Conservation (phyloP, 208 protist species). For the Crithidia brevicula region DNA sequence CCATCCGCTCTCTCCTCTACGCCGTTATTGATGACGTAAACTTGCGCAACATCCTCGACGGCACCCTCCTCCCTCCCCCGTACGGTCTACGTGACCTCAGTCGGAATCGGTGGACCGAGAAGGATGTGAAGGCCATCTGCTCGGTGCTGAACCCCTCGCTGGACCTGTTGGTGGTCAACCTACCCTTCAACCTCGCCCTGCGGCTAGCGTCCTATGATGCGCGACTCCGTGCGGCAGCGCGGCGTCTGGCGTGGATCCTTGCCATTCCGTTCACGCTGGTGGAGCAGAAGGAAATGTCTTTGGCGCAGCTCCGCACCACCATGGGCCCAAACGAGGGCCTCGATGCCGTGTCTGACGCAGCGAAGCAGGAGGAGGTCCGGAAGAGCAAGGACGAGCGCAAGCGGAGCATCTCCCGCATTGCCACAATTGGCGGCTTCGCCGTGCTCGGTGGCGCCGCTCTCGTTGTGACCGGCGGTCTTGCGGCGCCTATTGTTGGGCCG, state of each 20-base stretch:
- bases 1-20: slow-evolving; percentile 69
- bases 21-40: slow-evolving; percentile 45
- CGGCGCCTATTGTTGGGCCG: slow-evolving; percentile 67
- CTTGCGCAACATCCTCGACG: slow-evolving; percentile 67
- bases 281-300: slow-evolving; percentile 50
- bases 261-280: slow-evolving; percentile 61
- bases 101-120: slow-evolving; percentile 34
- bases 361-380: slow-evolving; percentile 34
- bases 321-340: neutral
- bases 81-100: slow-evolving; percentile 50
- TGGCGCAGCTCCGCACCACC: slow-evolving; percentile 19
- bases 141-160: slow-evolving; percentile 43
- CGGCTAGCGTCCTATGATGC: slow-evolving; percentile 70
- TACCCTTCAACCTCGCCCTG: slow-evolving; percentile 75
- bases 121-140: slow-evolving; percentile 50
- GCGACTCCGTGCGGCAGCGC: slow-evolving; percentile 59
- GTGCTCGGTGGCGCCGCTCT: slow-evolving; percentile 66
- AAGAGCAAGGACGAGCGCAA: slow-evolving; percentile 44
- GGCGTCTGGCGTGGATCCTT: slow-evolving; percentile 75
- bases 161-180: slow-evolving; percentile 54
- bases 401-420: slow-evolving; percentile 45
- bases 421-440: slow-evolving; percentile 77
- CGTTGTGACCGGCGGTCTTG: slow-evolving; percentile 73
- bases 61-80: slow-evolving; percentile 68
- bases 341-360: slow-evolving; percentile 10